phyloP scores from a whole-genome alignment of 2,329 filamentous ascomycete species.

The Phaeosphaeriaceae sp. region DNA sequence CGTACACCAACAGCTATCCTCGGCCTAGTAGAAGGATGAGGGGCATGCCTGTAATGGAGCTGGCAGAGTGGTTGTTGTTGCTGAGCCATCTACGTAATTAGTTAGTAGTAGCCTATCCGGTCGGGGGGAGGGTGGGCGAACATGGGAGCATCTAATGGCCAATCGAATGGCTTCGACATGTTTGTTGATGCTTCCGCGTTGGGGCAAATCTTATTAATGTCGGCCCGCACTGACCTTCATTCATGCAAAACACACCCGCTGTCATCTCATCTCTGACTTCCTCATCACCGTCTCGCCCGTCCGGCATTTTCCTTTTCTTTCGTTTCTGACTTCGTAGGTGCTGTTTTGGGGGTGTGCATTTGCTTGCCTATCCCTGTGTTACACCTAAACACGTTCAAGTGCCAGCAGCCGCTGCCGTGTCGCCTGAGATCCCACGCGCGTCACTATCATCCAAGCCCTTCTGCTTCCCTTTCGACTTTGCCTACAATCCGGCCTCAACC shows the following conservation, averaged over 20 bases:
- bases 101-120: neutral
- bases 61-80: neutral
- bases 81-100: conserved; percentile 18
- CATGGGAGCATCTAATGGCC: conserved; percentile 11
- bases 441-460: conserved; percentile 28
- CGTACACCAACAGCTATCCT: conserved; percentile 21
- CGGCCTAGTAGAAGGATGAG: conserved; percentile 15
- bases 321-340: conserved; percentile 34
- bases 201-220: neutral
- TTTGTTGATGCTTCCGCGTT: conserved; percentile 25
- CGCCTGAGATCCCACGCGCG: conserved; percentile 28
- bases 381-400: conserved; percentile 35
- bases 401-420: conserved; percentile 30
- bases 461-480: conserved; percentile 13
- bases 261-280: conserved; percentile 25
- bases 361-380: conserved; percentile 30
- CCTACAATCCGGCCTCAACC: conserved; percentile 21
- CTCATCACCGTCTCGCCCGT: conserved; percentile 28
- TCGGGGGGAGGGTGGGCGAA: conserved; percentile 9
- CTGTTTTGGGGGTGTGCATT: conserved; percentile 38
- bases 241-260: conserved; percentile 38
- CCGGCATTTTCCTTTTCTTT: conserved; percentile 32
- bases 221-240: neutral
- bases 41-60: conserved; percentile 18
- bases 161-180: conserved; percentile 19